phyloP scores from a whole-genome alignment of 2,329 filamentous ascomycete genomes.

The Colletotrichum plurivorum region DNA sequence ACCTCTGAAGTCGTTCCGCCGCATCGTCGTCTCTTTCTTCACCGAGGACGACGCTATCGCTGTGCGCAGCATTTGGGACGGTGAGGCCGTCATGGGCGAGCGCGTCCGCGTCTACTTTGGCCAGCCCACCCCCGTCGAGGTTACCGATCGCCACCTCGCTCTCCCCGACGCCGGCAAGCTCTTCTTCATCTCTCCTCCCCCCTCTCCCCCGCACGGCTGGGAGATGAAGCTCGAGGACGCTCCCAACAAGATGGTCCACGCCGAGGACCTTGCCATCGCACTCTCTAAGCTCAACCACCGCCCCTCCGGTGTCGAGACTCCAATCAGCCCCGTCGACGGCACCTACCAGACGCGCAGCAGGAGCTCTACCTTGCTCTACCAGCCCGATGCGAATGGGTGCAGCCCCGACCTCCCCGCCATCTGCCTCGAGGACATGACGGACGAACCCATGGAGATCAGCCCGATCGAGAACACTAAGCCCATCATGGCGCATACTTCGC shows the following conservation, averaged over 20 bases:
- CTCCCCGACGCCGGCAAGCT: slow-evolving; percentile 79
- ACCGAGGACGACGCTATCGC: slow-evolving; percentile 77
- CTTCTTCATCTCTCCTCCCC: slow-evolving; percentile 81
- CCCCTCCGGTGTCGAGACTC: slow-evolving; percentile 49
- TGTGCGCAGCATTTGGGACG: slow-evolving; percentile 81
- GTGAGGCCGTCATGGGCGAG: slow-evolving; percentile 80
- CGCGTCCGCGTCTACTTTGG: slow-evolving; percentile 79
- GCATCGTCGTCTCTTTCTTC: slow-evolving; percentile 85
- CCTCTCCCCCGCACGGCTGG: slow-evolving; percentile 78
- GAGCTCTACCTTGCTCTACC: slow-evolving; percentile 77
- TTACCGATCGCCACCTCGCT: slow-evolving; percentile 71
- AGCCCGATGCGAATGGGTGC: slow-evolving; percentile 66
- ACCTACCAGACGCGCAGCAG: slow-evolving; percentile 64
- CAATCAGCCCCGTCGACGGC: slow-evolving; percentile 58
- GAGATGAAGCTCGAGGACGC: slow-evolving; percentile 77
- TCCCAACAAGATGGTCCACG: slow-evolving; percentile 78
- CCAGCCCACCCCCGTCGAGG: slow-evolving; percentile 70
- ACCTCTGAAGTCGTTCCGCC: slow-evolving; percentile 85
- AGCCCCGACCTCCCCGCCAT: slow-evolving; percentile 74
- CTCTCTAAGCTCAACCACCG: slow-evolving; percentile 72
- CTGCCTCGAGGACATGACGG: slow-evolving; percentile 77
- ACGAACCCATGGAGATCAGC: slow-evolving; percentile 63
- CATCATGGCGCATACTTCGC: slow-evolving; percentile 71
- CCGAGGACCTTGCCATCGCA: slow-evolving; percentile 77
- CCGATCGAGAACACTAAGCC: slow-evolving; percentile 59